A percentile compares a stretch with the other conserved stretches of the same genome.
Evolutionary conservation across 78 protist species (phyloP).

Genomic region (Chrysochromulina parva): DNA sequence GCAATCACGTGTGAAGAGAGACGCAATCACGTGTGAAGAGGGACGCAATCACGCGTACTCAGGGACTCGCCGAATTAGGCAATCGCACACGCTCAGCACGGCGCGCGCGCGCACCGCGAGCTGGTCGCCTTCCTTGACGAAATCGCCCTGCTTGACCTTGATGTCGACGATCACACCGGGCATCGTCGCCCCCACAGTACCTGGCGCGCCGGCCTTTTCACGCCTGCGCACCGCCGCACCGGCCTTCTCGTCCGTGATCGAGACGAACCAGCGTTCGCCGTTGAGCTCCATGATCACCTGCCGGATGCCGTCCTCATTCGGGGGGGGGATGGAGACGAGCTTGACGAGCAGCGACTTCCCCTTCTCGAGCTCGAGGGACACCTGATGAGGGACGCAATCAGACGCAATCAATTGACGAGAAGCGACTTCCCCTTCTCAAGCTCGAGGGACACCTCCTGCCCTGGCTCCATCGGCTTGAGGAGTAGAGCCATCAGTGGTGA

Average conservation of each 20-base stretch:
- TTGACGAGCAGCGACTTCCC: slow-evolving; percentile 46
- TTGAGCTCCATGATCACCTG: slow-evolving; percentile 69
- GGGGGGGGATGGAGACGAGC: neutral
- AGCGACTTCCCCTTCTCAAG: slow-evolving; percentile 52
- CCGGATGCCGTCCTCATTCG: neutral
- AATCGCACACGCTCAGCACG: too few species aligned
- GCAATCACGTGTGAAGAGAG: too few species aligned
- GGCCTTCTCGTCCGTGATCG: slow-evolving; percentile 27
- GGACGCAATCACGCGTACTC: too few species aligned
- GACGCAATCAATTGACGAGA: neutral
- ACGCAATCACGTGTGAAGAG: too few species aligned
- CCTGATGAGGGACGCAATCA: too few species aligned
- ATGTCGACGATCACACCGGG: slow-evolving; percentile 65
- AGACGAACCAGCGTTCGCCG: slow-evolving; percentile 66
- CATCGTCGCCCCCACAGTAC: slow-evolving; percentile 82
- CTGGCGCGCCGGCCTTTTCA: slow-evolving; percentile 33
- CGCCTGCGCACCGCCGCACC: neutral
- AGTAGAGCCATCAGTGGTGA: too few species aligned
- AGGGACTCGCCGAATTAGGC: too few species aligned
- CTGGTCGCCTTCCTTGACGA: slow-evolving; percentile 28
- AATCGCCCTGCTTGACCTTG: slow-evolving; percentile 26
- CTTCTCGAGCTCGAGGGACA: slow-evolving; percentile 38
- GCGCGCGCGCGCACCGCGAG: too few species aligned
- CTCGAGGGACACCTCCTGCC: slow-evolving; percentile 10
- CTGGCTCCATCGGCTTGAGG: neutral